Evolutionary conservation across 1,284 basidiomycete species (phyloP).

Genomic region (Puccinia triticina): DNA sequence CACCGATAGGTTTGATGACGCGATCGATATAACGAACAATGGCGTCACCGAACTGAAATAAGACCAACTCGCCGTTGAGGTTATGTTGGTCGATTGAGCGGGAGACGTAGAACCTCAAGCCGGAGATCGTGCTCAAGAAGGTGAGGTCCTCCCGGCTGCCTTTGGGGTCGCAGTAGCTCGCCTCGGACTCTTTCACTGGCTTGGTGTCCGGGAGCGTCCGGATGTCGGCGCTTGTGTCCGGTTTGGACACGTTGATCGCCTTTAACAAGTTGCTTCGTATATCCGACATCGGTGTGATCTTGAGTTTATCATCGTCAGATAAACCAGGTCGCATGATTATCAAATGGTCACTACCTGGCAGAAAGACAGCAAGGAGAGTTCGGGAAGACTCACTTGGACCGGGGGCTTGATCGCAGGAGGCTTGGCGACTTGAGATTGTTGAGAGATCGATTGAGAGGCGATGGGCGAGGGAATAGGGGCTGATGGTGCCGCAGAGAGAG

Average conservation of each 20-base stretch:
- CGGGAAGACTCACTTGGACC: background rate
- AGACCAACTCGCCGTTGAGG: conserved; percentile 52
- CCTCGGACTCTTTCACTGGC: conserved; percentile 60
- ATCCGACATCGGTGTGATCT: conserved; percentile 59
- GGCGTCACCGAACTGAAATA: conserved; percentile 43
- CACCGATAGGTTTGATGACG: conserved; percentile 47
- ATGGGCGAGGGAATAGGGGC: background rate
- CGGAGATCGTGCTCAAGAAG: conserved; percentile 60
- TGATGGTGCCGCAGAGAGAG: conserved; percentile 4
- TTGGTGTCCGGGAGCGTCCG: conserved; percentile 58
- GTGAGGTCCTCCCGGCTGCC: conserved; percentile 59
- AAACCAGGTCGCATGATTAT: background rate
- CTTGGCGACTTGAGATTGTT: conserved; percentile 15
- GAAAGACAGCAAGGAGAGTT: background rate
- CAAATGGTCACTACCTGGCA: background rate
- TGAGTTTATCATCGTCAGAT: background rate
- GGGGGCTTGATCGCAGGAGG: conserved; percentile 30
- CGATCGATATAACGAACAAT: conserved; percentile 27
- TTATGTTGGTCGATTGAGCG: conserved; percentile 53
- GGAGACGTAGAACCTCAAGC: conserved; percentile 61
- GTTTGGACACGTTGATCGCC: conserved; percentile 60
- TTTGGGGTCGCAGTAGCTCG: conserved; percentile 61
- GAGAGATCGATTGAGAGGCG: conserved; percentile 20
- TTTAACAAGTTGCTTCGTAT: conserved; percentile 60
- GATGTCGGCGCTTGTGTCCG: conserved; percentile 59